Percentiles rank a stretch among this genome's conserved stretches.
These are phyloP conservation scores for Podospora australis DNA, from an alignment of 495 filamentous ascomycete genomes.

Conservation along the genomic window DNA sequence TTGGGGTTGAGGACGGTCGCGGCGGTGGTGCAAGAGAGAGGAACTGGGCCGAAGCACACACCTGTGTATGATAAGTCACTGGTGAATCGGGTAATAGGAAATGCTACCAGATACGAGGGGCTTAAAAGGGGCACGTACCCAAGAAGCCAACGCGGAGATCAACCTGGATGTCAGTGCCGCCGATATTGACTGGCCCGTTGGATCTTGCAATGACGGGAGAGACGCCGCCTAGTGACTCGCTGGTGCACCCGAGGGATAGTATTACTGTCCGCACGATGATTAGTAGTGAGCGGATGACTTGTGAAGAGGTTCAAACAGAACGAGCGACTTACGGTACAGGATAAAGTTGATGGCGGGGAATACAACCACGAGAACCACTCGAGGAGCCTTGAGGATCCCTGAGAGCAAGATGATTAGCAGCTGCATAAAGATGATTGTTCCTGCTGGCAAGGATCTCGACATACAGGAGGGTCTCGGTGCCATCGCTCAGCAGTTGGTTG, in stretches of 20 bases:
- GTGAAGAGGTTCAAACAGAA: neutral
- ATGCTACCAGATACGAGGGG: neutral
- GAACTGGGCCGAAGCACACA: constrained; percentile 21
- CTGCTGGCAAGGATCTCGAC: neutral
- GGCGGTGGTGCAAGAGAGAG: constrained; percentile 14
- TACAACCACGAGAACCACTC: constrained; percentile 17
- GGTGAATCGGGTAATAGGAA: neutral
- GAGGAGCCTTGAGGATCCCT: constrained; percentile 23
- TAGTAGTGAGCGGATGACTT: neutral
- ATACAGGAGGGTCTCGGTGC: constrained; percentile 8
- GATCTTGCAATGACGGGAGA: constrained; percentile 17
- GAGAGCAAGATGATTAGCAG: neutral
- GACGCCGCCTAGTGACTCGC: constrained; percentile 12
- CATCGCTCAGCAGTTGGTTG: too few relatives aligned
- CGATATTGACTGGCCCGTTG: constrained; percentile 11
- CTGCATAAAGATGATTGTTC: neutral
- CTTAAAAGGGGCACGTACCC: constrained; percentile 4
- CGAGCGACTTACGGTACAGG: constrained; percentile 14
- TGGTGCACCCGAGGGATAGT: constrained; percentile 18
- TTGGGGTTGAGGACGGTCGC: constrained; percentile 1
- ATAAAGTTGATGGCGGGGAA: constrained; percentile 20
- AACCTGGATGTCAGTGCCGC: constrained; percentile 5
- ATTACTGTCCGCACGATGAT: constrained; percentile 11
- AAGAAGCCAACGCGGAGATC: constrained; percentile 24
- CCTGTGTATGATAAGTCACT: constrained; percentile 10